Conservation (phyloP, 2,329 filamentous ascomycete genomes). For the Pyricularia sp. region DNA sequence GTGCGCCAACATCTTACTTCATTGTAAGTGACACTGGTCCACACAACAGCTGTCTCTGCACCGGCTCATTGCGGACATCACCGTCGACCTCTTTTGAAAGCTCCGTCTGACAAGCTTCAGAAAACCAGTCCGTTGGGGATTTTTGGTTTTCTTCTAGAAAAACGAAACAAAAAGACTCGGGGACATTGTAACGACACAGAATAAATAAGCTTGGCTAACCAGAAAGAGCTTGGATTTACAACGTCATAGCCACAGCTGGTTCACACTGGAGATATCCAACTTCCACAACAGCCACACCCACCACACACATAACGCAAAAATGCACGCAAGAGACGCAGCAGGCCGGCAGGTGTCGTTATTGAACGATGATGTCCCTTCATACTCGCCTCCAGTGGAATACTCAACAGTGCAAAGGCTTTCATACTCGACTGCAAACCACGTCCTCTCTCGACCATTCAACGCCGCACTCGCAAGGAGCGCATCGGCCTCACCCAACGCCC, state of each 20-base stretch:
- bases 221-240: background rate
- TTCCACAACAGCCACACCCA: background rate
- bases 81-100: background rate
- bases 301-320: conserved; percentile 18
- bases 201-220: background rate
- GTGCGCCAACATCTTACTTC: background rate
- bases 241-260: background rate
- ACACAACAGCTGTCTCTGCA: background rate
- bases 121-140: background rate
- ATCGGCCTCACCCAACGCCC: conserved; percentile 41
- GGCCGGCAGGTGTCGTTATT: conserved; percentile 51
- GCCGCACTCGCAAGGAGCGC: conserved; percentile 24
- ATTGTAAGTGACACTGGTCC: background rate
- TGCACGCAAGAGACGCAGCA: conserved; percentile 46
- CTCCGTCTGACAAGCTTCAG: background rate
- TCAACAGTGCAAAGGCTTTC: conserved; percentile 13
- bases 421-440: conserved; percentile 25
- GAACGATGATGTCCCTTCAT: conserved; percentile 38
- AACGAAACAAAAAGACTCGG: background rate
- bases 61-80: background rate
- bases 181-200: background rate
- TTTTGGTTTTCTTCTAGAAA: background rate
- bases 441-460: conserved; percentile 22
- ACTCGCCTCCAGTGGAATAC: background rate
- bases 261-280: background rate